Percentiles rank a stretch among this genome's conserved stretches.
phyloP scores from a whole-genome alignment of 139 green algal species.

The Chlorella vulgaris region DNA sequence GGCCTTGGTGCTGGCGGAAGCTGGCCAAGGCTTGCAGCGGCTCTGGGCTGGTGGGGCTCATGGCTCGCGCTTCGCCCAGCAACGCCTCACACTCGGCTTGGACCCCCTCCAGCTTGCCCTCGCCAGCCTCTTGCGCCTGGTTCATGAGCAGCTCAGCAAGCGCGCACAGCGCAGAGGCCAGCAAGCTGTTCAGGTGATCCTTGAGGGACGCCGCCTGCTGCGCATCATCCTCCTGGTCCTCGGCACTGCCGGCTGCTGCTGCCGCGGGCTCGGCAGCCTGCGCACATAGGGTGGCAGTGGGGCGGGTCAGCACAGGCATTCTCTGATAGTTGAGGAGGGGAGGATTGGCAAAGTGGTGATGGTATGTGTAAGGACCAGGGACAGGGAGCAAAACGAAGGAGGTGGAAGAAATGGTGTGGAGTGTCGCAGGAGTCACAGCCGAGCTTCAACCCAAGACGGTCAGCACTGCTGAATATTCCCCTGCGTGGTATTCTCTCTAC shows the following conservation, averaged over 20 bases:
- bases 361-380: not conserved
- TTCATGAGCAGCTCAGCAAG: conserved; percentile 70
- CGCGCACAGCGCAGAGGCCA: conserved; percentile 63
- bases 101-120: conserved; percentile 23
- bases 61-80: conserved; percentile 43
- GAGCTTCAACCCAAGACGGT: not conserved
- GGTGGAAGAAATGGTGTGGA: not conserved
- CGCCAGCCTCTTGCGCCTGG: conserved; percentile 28
- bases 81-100: conserved; percentile 46
- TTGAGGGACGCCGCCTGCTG: not conserved
- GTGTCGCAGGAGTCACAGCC: conserved; percentile 26
- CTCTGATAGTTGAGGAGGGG: not conserved
- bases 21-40: conserved; percentile 69
- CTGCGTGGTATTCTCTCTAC: not conserved
- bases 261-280: conserved; percentile 12
- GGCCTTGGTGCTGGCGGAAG: conserved; percentile 62
- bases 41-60: conserved; percentile 63
- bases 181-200: conserved; percentile 47
- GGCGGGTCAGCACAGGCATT: not conserved
- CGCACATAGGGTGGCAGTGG: not conserved
- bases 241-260: not conserved
- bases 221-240: not conserved
- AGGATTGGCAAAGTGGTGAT: no score
- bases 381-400: not conserved
- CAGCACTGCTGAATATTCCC: conserved; percentile 6